A percentile compares a stretch with the other conserved stretches of the same genome.
Conservation (phyloP, 2,329 filamentous ascomycete genomes). For the Aureobasidium melanogenum region DNA sequence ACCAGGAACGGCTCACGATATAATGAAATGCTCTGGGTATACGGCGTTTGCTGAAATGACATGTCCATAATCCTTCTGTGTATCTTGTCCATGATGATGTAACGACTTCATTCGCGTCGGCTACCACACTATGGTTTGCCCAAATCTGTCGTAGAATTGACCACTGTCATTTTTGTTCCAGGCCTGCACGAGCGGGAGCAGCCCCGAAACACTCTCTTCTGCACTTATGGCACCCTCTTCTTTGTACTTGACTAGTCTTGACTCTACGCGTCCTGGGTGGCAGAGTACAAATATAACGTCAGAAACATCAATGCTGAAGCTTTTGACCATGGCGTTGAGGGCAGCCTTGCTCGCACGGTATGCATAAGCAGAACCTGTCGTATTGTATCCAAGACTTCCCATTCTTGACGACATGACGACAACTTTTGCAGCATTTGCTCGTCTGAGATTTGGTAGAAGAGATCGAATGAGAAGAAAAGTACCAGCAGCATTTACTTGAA, state of each 20-base stretch:
- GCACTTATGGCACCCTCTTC: constrained; percentile 37
- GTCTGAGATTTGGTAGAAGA: constrained; percentile 28
- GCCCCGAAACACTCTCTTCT: constrained; percentile 32
- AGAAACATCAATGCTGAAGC: constrained; percentile 35
- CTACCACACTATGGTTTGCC: constrained; percentile 34
- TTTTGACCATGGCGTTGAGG: constrained; percentile 37
- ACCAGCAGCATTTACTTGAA: constrained; percentile 34
- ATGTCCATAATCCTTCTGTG: background rate
- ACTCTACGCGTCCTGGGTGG: constrained; percentile 40
- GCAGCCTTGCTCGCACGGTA: constrained; percentile 41
- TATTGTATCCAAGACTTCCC: constrained; percentile 35
- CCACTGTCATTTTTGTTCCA: constrained; percentile 28
- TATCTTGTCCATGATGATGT: background rate
- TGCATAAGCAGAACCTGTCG: constrained; percentile 35
- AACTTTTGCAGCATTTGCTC: constrained; percentile 23
- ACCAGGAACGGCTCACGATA: background rate
- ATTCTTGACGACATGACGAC: constrained; percentile 38
- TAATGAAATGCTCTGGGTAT: background rate
- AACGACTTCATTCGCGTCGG: no score
- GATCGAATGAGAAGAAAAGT: constrained; percentile 33
- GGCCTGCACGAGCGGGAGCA: constrained; percentile 30
- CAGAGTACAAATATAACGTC: constrained; percentile 33
- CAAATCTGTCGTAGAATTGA: constrained; percentile 36
- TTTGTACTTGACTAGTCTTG: constrained; percentile 33
- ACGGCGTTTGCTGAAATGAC: background rate